Percentiles rank a stretch among this genome's conserved stretches.
Conservation (phyloP, 1,284 basidiomycete species). For the Cryptococcus sp. region DNA sequence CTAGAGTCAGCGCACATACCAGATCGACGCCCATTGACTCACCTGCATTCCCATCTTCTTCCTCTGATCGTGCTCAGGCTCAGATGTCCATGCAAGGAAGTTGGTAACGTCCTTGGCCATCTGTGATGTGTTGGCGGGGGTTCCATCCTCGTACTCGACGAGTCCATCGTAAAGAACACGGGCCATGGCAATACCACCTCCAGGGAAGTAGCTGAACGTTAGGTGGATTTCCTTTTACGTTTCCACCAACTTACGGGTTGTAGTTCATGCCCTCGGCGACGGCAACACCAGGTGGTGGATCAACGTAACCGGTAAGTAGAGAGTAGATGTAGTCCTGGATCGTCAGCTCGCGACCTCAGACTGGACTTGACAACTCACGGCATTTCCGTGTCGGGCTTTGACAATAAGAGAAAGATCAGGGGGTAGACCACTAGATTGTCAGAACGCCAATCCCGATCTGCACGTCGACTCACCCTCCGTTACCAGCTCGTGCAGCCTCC, state of each 20-base stretch:
- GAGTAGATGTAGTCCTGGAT: slow-evolving; percentile 91
- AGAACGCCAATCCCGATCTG: neutral
- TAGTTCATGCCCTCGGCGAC: slow-evolving; percentile 97
- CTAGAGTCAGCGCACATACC: slow-evolving; percentile 48
- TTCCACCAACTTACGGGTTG: slow-evolving; percentile 58
- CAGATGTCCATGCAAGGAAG: slow-evolving; percentile 92
- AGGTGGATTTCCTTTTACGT: neutral
- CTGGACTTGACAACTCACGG: slow-evolving; percentile 56
- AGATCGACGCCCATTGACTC: slow-evolving; percentile 13
- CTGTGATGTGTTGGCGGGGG: slow-evolving; percentile 94
- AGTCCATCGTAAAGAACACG: slow-evolving; percentile 92
- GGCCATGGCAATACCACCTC: slow-evolving; percentile 97
- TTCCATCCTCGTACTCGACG: slow-evolving; percentile 93
- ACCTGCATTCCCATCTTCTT: slow-evolving; percentile 83
- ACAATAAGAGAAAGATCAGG: slow-evolving; percentile 96
- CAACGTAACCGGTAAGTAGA: slow-evolving; percentile 93
- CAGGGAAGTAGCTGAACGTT: slow-evolving; percentile 70
- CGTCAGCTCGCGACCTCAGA: neutral
- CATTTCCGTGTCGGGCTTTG: slow-evolving; percentile 96
- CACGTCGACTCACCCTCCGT: slow-evolving; percentile 55
- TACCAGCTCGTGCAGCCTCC: slow-evolving; percentile 91
- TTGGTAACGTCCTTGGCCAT: slow-evolving; percentile 99
- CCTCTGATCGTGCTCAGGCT: slow-evolving; percentile 96
- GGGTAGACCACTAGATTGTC: slow-evolving; percentile 67
- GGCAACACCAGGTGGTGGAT: slow-evolving; percentile 93